Percentiles rank a stretch among this genome's conserved stretches.
Evolutionary conservation across 2,329 filamentous ascomycete genomes (phyloP).

Genomic region (Microthyrium microscopicum): DNA sequence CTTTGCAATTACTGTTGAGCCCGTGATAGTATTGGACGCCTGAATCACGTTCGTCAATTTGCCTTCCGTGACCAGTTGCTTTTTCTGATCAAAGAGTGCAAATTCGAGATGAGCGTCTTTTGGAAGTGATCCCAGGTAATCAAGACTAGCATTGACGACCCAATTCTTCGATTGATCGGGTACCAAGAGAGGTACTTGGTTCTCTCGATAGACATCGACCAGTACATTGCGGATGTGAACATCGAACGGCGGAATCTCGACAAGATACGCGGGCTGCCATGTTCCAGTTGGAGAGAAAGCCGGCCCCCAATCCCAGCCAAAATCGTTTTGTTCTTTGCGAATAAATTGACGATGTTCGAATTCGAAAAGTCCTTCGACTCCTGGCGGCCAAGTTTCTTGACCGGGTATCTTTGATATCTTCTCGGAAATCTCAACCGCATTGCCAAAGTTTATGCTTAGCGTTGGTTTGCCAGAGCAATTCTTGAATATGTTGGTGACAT

Average conservation of each 20-base stretch:
- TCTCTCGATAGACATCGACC: conserved; percentile 42
- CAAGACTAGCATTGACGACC: conserved; percentile 44
- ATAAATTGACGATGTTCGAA: conserved; percentile 39
- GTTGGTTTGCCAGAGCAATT: conserved; percentile 23
- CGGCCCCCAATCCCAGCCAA: conserved; percentile 48
- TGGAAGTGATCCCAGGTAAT: conserved; percentile 35
- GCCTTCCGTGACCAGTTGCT: conserved; percentile 23
- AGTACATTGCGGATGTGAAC: conserved; percentile 32
- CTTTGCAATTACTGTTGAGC: conserved; percentile 26
- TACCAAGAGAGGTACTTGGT: conserved; percentile 40
- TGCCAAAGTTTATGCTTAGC: conserved; percentile 37
- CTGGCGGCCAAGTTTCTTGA: conserved; percentile 21
- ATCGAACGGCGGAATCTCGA: conserved; percentile 30
- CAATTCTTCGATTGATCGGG: conserved; percentile 40
- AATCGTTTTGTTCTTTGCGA: conserved; percentile 45
- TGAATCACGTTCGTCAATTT: conserved; percentile 20
- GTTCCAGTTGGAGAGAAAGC: conserved; percentile 46
- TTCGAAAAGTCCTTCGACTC: conserved; percentile 32
- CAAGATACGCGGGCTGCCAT: conserved; percentile 41
- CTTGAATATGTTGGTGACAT: conserved; percentile 31
- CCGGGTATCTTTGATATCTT: conserved; percentile 33
- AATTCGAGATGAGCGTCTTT: conserved; percentile 28
- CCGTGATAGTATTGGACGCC: conserved; percentile 29
- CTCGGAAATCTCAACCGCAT: conserved; percentile 36
- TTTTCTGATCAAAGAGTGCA: conserved; percentile 28